Base-by-base conservation (phyloP, 768 basidiomycete genomes). In the Clitopilus hobsonii region DNA sequence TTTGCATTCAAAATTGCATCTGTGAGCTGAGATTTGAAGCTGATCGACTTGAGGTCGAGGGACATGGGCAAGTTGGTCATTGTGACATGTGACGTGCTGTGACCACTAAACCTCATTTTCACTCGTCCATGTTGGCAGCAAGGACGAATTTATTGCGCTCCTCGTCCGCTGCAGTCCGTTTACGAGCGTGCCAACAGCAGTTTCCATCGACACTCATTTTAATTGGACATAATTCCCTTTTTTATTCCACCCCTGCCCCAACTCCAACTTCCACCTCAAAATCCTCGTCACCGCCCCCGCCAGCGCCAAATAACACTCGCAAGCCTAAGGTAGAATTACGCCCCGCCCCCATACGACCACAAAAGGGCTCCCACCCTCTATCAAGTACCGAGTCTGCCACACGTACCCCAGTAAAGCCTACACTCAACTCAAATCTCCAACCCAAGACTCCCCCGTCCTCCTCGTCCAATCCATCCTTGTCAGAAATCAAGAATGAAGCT, bases 271-370 rank as follows among this genome's bases (percentile, higher is more conserved):
- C 54, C 51, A 54, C 30, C 64, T 60, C 56, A 59, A 61, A 49
- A 38, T 57, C 28, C 51, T 53, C 30, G 61, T 64, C 38, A 63
- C 69, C 51, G 52, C 70, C 36, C 59, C 56, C 54, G 55, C 56
- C 52, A 16, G 66, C 4, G 36, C 61, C 53, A 63, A 66, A 57
- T 18, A 24, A 56, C 5, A 77, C 73, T 54, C 67, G 68, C 51
- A 77, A 86, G 66, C 66, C 63, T 32, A 75, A 83, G 66, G 69
- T 87, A 50, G 83, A 86, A 56, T 71, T 88, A 14, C 79, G 82
- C 22, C 88, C 88, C 1, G 82, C 72, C 1, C 88, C 88, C 24
- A 69, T 86, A 49, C 84, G 82, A 56, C 72, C 70, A 0, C 62
- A 68, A 45, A 54, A 27, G 13, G 6, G 16, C 23, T 32, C 25